Conservation (phyloP, 176 grass and related monocot genomes). For the bread wheat (Triticum aestivum) region IWGSC_CS_RefSeq_v2.1 NC_057799.1:25183580-25184079, state of each 20-base stretch:
- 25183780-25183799: constrained; percentile 27
- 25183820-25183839: not conserved
- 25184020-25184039: constrained; percentile 22
- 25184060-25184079: not conserved
- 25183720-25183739: constrained; percentile 2
- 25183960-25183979: constrained; percentile 26
- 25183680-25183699: constrained; percentile 8
- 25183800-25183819: not conserved
- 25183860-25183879: not conserved
- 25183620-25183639: not conserved
- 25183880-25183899: constrained; percentile 31
- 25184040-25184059: constrained; percentile 29
- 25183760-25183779: constrained; percentile 17
- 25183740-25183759: not conserved
- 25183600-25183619: not conserved
- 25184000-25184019: constrained; percentile 20
- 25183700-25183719: constrained; percentile 9
- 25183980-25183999: not conserved
- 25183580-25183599: not conserved
- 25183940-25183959: not conserved
- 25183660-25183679: not conserved
- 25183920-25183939: not conserved
- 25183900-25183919: not conserved
- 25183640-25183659: not conserved
- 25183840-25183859: not conserved